Base-by-base conservation (phyloP, 2,329 filamentous ascomycete species). In the Hypoxylon rubiginosum region DNA sequence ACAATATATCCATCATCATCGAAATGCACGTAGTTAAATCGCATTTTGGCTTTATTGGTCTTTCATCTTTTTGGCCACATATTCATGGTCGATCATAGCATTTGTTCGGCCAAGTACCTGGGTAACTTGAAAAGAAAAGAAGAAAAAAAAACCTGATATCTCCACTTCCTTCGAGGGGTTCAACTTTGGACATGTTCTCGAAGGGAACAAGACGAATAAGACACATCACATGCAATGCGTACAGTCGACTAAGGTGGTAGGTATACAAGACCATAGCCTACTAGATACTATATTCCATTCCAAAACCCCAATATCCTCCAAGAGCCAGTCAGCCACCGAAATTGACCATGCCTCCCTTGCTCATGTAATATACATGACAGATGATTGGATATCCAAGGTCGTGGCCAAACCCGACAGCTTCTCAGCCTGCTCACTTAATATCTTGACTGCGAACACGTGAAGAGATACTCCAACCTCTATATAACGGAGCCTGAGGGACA, bases 391-490 rank as follows among this genome's bases (percentile, higher is more conserved):
- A 19, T 36, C 41, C 39, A 32, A 51, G 13, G 51, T 17, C 49
- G 39, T 62, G 43, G 50, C 41, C 50, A 64, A 58, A 64, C 46
- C 21, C 49, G 30, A 54, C 50, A 62, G 36, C 45, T 64, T 61
- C 48, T 59, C 48, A 34, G 19, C 52, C 46, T 57, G 21, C 50
- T 24, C 49, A 50, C 50, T 67, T 57, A 55, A 57, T 59, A 56
- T 54, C 30, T 39, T 45, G 34, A 28, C 41, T 49, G 32, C 21
- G 43, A 45, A 59, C 52, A 64, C 59, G 54, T 60, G 58, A 64
- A 62, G 21, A n/a, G 34, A 62, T 68, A 43, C 61, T 66, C 61
- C 61, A 65, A 67, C 58, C 62, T 60, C 30, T 62, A 68, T 64
- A 69, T 67, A 58, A 61, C 49, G 39, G 39, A 62, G 52, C 32